phyloP scores from a whole-genome alignment of 768 basidiomycete genomes.

The Russula dissimulans region DNA sequence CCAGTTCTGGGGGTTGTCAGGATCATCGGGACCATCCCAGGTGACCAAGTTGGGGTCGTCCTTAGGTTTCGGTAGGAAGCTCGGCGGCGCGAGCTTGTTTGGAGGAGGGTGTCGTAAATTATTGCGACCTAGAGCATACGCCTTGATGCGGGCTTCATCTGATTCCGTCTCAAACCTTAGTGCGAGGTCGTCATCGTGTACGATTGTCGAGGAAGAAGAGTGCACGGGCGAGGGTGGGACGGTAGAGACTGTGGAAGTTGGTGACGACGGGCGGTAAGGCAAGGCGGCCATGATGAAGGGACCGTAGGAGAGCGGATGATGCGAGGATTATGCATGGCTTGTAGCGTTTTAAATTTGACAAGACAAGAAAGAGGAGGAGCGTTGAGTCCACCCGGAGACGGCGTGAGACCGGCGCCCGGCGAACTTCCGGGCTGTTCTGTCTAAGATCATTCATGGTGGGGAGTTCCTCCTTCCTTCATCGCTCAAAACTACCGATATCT shows the following conservation, averaged over 20 bases:
- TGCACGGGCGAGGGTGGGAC: background rate
- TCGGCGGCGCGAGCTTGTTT: background rate
- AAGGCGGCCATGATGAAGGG: background rate
- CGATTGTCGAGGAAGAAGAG: background rate
- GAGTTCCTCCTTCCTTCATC: too few relatives aligned
- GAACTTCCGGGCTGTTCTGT: too few relatives aligned
- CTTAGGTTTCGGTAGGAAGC: slow-evolving; percentile 3
- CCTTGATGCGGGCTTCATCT: background rate
- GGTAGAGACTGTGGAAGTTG: too few relatives aligned
- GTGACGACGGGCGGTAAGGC: background rate
- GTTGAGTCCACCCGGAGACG: too few relatives aligned
- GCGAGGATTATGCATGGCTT: too few relatives aligned
- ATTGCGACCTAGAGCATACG: too few relatives aligned
- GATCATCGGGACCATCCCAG: slow-evolving; percentile 17
- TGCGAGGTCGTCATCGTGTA: background rate
- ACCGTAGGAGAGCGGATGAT: too few relatives aligned
- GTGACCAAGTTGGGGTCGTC: slow-evolving; percentile 10
- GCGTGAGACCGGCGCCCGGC: too few relatives aligned
- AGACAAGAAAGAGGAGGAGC: too few relatives aligned
- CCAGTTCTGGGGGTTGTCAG: slow-evolving; percentile 20
- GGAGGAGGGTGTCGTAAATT: background rate
- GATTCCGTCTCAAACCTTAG: background rate
- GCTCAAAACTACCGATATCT: too few relatives aligned
- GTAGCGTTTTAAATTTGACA: too few relatives aligned
- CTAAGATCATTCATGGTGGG: too few relatives aligned